Base-by-base conservation (phyloP, 2,329 filamentous ascomycete genomes). In the Fusarium globosum region DNA sequence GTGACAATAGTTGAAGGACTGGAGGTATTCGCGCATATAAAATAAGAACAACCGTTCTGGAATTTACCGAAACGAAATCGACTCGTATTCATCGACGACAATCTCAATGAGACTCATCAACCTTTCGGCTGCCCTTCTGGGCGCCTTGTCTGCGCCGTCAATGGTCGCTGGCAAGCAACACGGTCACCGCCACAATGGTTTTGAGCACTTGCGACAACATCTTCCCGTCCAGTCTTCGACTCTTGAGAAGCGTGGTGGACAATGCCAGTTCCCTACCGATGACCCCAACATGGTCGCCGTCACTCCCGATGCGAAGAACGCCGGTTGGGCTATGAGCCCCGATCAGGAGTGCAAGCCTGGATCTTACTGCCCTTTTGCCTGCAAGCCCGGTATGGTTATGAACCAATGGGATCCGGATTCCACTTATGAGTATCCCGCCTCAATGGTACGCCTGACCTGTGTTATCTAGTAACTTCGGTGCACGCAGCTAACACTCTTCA, bases 271-370 rank as follows among this genome's bases (percentile, higher is more conserved):
- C 77, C 93, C 93, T 28, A 79, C 76, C 16, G 84, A 85, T 39
- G 86, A 92, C 78, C 86, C 88, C 36, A 91, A 92, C 60, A 83
- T 95, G 78, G 88, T 94, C 49, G 81, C 89, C 20, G 87, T 96
- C 59, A 93, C 92, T 15, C 92, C 92, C 9, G 84, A 84, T 59
- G 80, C 81, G 48, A 79, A 83, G 80, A 96, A 96, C 83, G 91
- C 86, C 56, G 93, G 93, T 69, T 96, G 93, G 91, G 93, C 93
- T 46, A 91, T 95, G 89, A 93, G 91, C 77, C 93, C 93, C 8
- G 91, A 95, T 80, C 88, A 93, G 79, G 80, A 88, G 61, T 95
- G 93, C 81, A 85, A 84, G 66, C 87, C 90, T 9, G 92, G 90
- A 66, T 88, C 81, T 73, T 95, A 92, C 82, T 95, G 93, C 79